Evolutionary conservation across 257 asterid species (phyloP).

Genomic region (Petunia secreta): DNA sequence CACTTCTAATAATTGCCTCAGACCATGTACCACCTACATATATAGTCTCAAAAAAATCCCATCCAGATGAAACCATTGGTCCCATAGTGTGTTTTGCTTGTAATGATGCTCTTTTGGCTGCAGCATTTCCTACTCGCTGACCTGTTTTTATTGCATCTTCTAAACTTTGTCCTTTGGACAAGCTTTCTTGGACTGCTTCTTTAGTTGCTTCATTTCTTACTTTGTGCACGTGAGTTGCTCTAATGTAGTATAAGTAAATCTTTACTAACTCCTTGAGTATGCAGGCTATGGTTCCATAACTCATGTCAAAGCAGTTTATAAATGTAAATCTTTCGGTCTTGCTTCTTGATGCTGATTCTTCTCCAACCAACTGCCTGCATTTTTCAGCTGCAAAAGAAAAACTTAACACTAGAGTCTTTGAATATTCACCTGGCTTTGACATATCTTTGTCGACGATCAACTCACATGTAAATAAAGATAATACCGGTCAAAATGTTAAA

Average conservation of each 20-base stretch:
- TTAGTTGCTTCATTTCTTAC: conserved; percentile 45
- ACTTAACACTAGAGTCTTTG: not conserved
- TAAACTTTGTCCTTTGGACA: conserved; percentile 35
- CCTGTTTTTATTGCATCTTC: conserved; percentile 42
- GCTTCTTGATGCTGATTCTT: conserved; percentile 40
- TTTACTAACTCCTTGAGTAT: conserved; percentile 48
- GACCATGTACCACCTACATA: conserved; percentile 50
- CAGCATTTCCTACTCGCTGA: conserved; percentile 42
- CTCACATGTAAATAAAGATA: not conserved
- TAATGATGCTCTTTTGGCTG: conserved; percentile 43
- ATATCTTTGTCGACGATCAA: not conserved
- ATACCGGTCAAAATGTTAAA: not conserved
- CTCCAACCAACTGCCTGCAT: conserved; percentile 49
- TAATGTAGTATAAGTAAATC: conserved; percentile 47
- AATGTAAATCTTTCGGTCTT: conserved; percentile 52
- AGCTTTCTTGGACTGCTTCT: conserved; percentile 34
- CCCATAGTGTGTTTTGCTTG: conserved; percentile 49
- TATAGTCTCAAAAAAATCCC: conserved; percentile 60
- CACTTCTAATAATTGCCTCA: conserved; percentile 49
- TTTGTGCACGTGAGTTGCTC: conserved; percentile 53
- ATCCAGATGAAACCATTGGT: conserved; percentile 52
- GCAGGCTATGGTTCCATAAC: conserved; percentile 57
- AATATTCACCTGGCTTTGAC: not conserved
- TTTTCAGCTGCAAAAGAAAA: conserved; percentile 52
- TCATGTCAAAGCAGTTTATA: conserved; percentile 56